Evolutionary conservation across 164 flowering plant genomes (phyloP), one percentile per base, ranked within the genome.

Genomic region (Macadamia tetraphylla): DNA sequence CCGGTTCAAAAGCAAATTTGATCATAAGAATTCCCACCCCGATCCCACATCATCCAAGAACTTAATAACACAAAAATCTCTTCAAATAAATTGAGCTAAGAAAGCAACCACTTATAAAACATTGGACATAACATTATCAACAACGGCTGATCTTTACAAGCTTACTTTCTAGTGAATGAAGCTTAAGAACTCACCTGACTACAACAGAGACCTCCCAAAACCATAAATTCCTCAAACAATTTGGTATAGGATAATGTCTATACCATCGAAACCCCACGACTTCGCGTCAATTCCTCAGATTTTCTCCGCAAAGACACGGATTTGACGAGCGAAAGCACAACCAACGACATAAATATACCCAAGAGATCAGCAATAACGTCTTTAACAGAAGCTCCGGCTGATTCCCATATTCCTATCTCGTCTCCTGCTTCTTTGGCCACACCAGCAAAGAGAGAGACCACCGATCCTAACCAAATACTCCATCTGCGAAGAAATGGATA

Each of bases 351-450:
- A 6, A 82, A 51, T 18, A 86, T 79, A 29, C 98, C 98, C 14
- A 84, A 5, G 44, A 84, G 46, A 73, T 94, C 96, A 12, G 96
- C 88, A 49, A 82, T 75, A 35, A 79, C 86, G 70, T 94, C 98
- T 67, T 82, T 88, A 65, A 73, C 10, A 48, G 96, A 94, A 51
- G 94, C 97, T 1, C 98, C 97, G 31, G 90, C 80, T 57, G 98
- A 94, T 14, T 67, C 65, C 82, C 91, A 89, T 65, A 80, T 48
- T 0, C 94, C 94, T 29, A 94, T 55, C 57, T 94, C 88, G 70
- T 91, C 97, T 56, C 89, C 98, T 35, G 73, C 77, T 77, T 91
- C 98, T 72, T 94, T 94, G 71, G 86, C 89, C n/a, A 87, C 94
- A 67, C 96, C 98, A 75, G 87, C 93, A 29, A 70, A 17, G 23